These are phyloP conservation scores for Russula abietina DNA, from an alignment of 768 basidiomycete species.

Conservation along the genomic window DNA sequence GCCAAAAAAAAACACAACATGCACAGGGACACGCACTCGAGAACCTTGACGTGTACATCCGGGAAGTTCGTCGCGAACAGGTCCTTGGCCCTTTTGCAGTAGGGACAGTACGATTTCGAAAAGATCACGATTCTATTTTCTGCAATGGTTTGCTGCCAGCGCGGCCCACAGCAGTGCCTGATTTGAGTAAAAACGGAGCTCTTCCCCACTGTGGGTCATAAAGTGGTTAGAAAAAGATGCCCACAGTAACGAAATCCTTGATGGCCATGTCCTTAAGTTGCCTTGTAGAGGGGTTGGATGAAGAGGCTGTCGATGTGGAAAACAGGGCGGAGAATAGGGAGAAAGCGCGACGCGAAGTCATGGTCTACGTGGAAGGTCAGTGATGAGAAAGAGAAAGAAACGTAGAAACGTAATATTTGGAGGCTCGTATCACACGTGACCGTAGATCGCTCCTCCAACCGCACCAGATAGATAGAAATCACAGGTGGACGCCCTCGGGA, in stretches of 20 bases:
- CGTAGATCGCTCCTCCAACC: background rate
- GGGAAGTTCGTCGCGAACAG: constrained; percentile 33
- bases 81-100: constrained; percentile 39
- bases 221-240: background rate
- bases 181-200: background rate
- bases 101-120: constrained; percentile 39
- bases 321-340: constrained; percentile 23
- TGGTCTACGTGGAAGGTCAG: background rate
- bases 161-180: background rate
- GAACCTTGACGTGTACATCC: constrained; percentile 31
- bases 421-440: background rate
- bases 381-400: no score
- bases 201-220: background rate
- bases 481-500: no score
- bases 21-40: constrained; percentile 31
- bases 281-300: constrained; percentile 32
- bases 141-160: constrained; percentile 31
- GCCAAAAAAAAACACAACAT: background rate
- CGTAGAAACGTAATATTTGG: no score
- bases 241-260: constrained; percentile 40
- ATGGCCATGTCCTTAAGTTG: constrained; percentile 32
- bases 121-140: constrained; percentile 38
- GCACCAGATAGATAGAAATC: no score
- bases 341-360: constrained; percentile 20
- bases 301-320: constrained; percentile 28